Evolutionary conservation across 23 red algal genomes (phyloP).

Genomic region (Rhodosorus marinus): DNA sequence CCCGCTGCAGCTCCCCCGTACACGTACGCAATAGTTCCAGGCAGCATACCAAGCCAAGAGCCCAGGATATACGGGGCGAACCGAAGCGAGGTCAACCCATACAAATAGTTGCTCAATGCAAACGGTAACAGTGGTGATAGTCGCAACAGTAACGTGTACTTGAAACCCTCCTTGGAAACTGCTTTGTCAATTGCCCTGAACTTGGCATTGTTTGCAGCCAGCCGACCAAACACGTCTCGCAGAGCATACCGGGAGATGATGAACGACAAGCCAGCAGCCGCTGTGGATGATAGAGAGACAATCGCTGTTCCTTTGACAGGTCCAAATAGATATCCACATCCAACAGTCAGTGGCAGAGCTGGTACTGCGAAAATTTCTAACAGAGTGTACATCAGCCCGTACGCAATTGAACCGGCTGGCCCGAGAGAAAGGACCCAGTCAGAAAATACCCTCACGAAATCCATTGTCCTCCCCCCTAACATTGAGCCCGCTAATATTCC

Average conservation of each 20-base stretch:
- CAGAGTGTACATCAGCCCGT: conserved; percentile 46
- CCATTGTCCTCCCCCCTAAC: too few species aligned
- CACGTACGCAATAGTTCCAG: conserved; percentile 76
- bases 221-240: conserved; percentile 19
- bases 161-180: conserved; percentile 65
- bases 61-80: conserved; percentile 43
- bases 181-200: conserved; percentile 77
- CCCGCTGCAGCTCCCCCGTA: conserved; percentile 48
- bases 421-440: too few species aligned
- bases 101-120: conserved; percentile 79
- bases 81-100: conserved; percentile 73
- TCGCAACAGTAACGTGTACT: conserved; percentile 73
- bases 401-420: conserved; percentile 36
- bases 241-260: conserved; percentile 62
- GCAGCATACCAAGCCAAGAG: conserved; percentile 82
- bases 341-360: conserved; percentile 69
- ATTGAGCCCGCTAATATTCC: too few species aligned
- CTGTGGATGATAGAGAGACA: conserved; percentile 47
- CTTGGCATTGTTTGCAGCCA: conserved; percentile 21
- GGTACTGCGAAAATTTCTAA: conserved; percentile 78
- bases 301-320: conserved; percentile 22
- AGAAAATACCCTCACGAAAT: too few species aligned
- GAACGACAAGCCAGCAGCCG: conserved; percentile 55
- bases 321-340: conserved; percentile 83
- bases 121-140: conserved; percentile 83